phyloP scores from a whole-genome alignment of 139 green algal species.

The Tetraselmis chui region DNA sequence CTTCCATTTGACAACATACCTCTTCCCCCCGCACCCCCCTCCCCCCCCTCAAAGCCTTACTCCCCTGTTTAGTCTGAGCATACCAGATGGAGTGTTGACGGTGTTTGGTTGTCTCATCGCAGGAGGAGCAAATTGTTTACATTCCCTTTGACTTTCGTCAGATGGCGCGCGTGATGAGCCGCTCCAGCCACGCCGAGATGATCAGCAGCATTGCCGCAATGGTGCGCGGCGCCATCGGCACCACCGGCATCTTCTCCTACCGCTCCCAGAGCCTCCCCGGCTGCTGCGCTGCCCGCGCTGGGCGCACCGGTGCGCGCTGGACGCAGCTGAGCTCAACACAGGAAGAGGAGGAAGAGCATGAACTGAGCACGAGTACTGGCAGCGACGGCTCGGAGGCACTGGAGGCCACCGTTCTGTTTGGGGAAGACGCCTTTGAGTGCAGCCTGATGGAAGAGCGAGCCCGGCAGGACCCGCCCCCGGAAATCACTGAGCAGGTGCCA shows the following conservation, averaged over 20 bases:
- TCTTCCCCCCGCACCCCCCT: too few relatives aligned
- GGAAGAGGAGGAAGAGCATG: not conserved
- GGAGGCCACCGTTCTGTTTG: not conserved
- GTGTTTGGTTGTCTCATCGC: too few relatives aligned
- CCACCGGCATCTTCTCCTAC: constrained; percentile 34
- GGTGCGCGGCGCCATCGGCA: constrained; percentile 15
- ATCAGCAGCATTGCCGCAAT: constrained; percentile 12
- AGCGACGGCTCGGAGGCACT: not conserved
- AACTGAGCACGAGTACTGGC: not conserved
- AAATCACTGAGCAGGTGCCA: not conserved
- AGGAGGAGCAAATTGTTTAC: constrained; percentile 16
- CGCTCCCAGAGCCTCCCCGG: constrained; percentile 8
- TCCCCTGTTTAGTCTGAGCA: too few relatives aligned
- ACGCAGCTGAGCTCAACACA: not conserved
- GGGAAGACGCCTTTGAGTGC: not conserved
- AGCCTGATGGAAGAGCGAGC: not conserved
- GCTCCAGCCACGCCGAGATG: constrained; percentile 2
- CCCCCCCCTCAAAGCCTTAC: too few relatives aligned
- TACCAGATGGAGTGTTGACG: too few relatives aligned
- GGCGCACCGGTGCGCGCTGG: not conserved
- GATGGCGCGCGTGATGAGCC: not conserved
- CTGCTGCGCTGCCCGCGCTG: not conserved
- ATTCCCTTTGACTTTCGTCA: constrained; percentile 12
- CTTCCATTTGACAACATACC: too few relatives aligned
- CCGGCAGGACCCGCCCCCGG: not conserved